These are phyloP conservation scores for Xylogone sp. DNA, from an alignment of 2,329 filamentous ascomycete genomes.

Conservation along the genomic window DNA sequence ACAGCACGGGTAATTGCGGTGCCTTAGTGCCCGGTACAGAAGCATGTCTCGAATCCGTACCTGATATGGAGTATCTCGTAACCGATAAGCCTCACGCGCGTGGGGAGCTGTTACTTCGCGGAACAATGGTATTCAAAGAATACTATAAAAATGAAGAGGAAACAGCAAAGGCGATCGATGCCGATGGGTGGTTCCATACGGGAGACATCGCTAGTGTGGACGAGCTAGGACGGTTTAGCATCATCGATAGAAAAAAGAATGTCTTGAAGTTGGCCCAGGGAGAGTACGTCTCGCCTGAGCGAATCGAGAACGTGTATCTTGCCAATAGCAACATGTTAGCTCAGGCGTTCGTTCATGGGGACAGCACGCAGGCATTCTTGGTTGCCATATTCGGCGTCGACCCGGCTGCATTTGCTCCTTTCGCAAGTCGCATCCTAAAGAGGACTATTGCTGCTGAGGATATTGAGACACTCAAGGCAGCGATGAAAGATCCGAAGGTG, in stretches of 20 bases:
- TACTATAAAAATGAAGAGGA: slow-evolving; percentile 91
- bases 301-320: slow-evolving; percentile 91
- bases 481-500: slow-evolving; percentile 66
- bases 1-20: slow-evolving; percentile 77
- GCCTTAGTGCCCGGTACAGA: slow-evolving; percentile 65
- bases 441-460: slow-evolving; percentile 63
- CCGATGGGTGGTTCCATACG: slow-evolving; percentile 95
- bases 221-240: slow-evolving; percentile 78
- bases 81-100: slow-evolving; percentile 87
- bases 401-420: slow-evolving; percentile 77
- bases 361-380: slow-evolving; percentile 74
- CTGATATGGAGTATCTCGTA: slow-evolving; percentile 89
- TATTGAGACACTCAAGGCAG: slow-evolving; percentile 60
- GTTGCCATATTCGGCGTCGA: slow-evolving; percentile 88
- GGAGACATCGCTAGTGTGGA: slow-evolving; percentile 90
- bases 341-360: slow-evolving; percentile 87
- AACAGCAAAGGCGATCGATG: slow-evolving; percentile 75
- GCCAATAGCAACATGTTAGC: slow-evolving; percentile 74
- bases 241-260: slow-evolving; percentile 97
- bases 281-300: slow-evolving; percentile 96
- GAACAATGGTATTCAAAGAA: slow-evolving; percentile 74
- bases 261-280: slow-evolving; percentile 97
- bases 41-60: slow-evolving; percentile 78
- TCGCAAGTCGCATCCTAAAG: slow-evolving; percentile 72
- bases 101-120: slow-evolving; percentile 82